Percentiles rank a stretch among this genome's conserved stretches.
Conservation (phyloP, 2,329 filamentous ascomycete species). For the Venturia nashicola region DNA sequence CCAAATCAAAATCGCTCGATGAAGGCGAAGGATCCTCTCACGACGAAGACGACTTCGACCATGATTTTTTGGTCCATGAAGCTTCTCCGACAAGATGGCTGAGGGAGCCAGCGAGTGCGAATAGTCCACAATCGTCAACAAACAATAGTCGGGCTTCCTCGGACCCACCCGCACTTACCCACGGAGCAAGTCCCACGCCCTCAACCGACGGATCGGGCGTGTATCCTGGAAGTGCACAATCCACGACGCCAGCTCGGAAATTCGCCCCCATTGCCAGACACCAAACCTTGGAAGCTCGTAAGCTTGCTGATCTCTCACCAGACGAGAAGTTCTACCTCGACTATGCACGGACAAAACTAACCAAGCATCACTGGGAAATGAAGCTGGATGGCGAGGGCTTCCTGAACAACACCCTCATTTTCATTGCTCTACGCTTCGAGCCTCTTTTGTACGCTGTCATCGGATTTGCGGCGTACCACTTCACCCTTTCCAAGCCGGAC, state of each 20-base stretch:
- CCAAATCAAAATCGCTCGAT: constrained; percentile 32
- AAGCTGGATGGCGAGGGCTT: constrained; percentile 61
- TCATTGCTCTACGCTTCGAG: constrained; percentile 63
- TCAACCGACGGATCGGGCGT: constrained; percentile 33
- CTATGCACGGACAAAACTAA: constrained; percentile 69
- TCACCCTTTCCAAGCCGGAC: constrained; percentile 55
- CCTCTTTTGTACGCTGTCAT: constrained; percentile 76
- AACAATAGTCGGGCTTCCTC: constrained; percentile 6
- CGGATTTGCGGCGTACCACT: constrained; percentile 80
- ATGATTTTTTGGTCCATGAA: constrained; percentile 31
- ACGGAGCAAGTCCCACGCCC: constrained; percentile 39
- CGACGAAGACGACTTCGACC: constrained; percentile 33
- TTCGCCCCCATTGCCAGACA: background rate
- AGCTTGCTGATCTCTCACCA: constrained; percentile 35
- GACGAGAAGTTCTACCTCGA: constrained; percentile 68
- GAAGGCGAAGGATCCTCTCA: constrained; percentile 38
- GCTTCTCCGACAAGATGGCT: constrained; percentile 14
- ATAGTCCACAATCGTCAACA: constrained; percentile 7
- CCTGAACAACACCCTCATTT: constrained; percentile 57
- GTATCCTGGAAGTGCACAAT: background rate
- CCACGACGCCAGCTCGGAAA: background rate
- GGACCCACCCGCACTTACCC: constrained; percentile 23
- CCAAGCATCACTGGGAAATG: constrained; percentile 70
- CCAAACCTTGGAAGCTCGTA: constrained; percentile 6
- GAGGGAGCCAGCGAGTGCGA: constrained; percentile 3